Conservation (phyloP, 202 grass and related monocot species). For the Setaria italica region DNA sequence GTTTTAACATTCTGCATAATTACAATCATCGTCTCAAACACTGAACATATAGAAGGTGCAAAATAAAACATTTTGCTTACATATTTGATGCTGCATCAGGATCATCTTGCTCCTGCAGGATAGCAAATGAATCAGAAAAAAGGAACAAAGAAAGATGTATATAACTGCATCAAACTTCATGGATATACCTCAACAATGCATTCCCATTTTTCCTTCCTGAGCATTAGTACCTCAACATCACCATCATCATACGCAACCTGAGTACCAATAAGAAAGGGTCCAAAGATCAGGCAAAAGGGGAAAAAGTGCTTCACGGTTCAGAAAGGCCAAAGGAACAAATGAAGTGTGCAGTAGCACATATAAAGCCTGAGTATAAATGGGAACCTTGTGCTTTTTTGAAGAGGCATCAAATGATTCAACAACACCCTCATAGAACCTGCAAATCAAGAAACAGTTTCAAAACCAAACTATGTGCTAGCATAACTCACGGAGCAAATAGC, state of each 20-base stretch:
- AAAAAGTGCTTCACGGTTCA: conserved; percentile 1
- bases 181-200: conserved; percentile 52
- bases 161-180: conserved; percentile 8
- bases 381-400: conserved; percentile 70
- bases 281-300: not conserved
- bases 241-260: conserved; percentile 90
- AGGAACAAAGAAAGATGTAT: conserved; percentile 8
- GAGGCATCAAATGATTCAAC: conserved; percentile 48
- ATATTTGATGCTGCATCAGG: conserved; percentile 47
- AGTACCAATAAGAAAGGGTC: not conserved
- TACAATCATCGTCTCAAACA: not conserved
- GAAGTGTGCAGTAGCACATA: not conserved
- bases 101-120: conserved; percentile 52
- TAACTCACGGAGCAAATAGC: conserved; percentile 19
- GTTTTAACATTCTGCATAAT: conserved; percentile 18
- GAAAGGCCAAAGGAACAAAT: conserved; percentile 25
- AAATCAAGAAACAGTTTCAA: conserved; percentile 46
- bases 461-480: conserved; percentile 29
- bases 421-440: conserved; percentile 75
- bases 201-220: conserved; percentile 79
- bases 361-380: not conserved
- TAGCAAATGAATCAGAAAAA: conserved; percentile 37
- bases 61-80: conserved; percentile 52
- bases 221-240: conserved; percentile 63
- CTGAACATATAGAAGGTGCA: not conserved